Evolutionary conservation across 2,329 filamentous ascomycete species (phyloP), one percentile per base, ranked within the genome.

Genomic region (Trichoderma semiorbis): DNA sequence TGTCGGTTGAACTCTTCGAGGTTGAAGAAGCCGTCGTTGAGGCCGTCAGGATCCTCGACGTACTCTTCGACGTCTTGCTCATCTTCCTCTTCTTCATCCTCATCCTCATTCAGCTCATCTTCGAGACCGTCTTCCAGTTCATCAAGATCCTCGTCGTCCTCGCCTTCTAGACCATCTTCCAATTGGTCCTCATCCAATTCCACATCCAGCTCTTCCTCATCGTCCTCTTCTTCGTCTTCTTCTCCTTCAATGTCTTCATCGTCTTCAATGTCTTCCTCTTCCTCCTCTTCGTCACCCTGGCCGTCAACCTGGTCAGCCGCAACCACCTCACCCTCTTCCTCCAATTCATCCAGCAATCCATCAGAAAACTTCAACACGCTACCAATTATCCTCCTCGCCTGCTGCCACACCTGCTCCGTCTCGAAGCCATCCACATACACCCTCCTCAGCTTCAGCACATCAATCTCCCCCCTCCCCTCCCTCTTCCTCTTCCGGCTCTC

Each of bases 21-120:
- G 18, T 94, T 97, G 83, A 99, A 99, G 84, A 99, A 99, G 6
- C 94, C 95, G 78, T 99, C 96, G 78, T 99, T 98, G 36, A 99
- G 88, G 7, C 94, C 94, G 78, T 96, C 87, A 5, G 90, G 90
- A 78, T 98, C 86, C 4, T 85, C 83, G 12, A 82, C 82, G 1
- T 83, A 85, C 3, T 86, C 85, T 0, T 86, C 80, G 1, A 83
- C 83, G 1, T 84, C 83, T 0, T 81, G 82, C 4, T 84, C 81
- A 0, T 82, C 79, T 4, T 81, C 81, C 2, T 82, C 80, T 78
- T 80, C 81, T 1, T 78, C 77, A 5, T 81, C 80, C n/a, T 79
- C 78, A 6, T 80, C 77, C 16, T 79, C 78, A 26, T 83, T 76
- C 11, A 71, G 68, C 4, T 43, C 67, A 7, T 39, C 64, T 11